A percentile compares a stretch with the other conserved stretches of the same genome.
phyloP scores from a whole-genome alignment of 768 basidiomycete genomes.

The Podaxis mareebaensis region DNA sequence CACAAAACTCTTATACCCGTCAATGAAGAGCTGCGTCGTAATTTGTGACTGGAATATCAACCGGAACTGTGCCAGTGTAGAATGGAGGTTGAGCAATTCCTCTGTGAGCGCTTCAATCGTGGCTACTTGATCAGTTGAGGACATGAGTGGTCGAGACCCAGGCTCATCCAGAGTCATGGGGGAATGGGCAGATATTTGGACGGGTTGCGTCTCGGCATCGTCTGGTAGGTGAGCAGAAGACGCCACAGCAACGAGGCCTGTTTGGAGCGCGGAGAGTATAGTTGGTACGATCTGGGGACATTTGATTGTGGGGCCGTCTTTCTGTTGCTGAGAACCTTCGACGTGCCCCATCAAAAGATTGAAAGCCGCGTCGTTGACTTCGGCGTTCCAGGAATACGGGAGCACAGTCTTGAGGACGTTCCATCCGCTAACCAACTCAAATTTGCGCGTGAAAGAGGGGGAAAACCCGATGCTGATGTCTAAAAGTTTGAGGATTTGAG shows the following conservation, averaged over 20 bases:
- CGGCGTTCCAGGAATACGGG: constrained; percentile 66
- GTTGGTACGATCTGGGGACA: constrained; percentile 75
- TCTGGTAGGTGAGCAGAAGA: constrained; percentile 34
- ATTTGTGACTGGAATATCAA: constrained; percentile 73
- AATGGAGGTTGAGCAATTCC: constrained; percentile 69
- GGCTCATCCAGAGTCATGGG: background rate
- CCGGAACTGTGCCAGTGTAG: constrained; percentile 64
- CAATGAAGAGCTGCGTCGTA: constrained; percentile 65
- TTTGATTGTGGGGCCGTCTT: constrained; percentile 18
- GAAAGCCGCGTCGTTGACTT: constrained; percentile 68
- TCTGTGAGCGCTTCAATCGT: constrained; percentile 65
- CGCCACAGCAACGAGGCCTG: constrained; percentile 47
- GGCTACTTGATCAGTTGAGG: constrained; percentile 22
- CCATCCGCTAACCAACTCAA: constrained; percentile 88
- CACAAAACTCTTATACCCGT: constrained; percentile 61
- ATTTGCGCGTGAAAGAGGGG: constrained; percentile 72
- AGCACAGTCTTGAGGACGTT: constrained; percentile 67
- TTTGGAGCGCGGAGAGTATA: constrained; percentile 68
- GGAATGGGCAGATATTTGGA: constrained; percentile 5
- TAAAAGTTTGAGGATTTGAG: constrained; percentile 62
- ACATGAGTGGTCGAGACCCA: background rate
- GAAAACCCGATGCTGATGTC: constrained; percentile 54
- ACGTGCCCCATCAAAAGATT: constrained; percentile 63
- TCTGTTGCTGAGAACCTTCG: background rate
- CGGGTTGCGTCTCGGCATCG: constrained; percentile 28